Evolutionary conservation across 352 stramenopile species (phyloP), one percentile per base, ranked within the genome.

Genomic region (Globisporangium spinosum): DNA sequence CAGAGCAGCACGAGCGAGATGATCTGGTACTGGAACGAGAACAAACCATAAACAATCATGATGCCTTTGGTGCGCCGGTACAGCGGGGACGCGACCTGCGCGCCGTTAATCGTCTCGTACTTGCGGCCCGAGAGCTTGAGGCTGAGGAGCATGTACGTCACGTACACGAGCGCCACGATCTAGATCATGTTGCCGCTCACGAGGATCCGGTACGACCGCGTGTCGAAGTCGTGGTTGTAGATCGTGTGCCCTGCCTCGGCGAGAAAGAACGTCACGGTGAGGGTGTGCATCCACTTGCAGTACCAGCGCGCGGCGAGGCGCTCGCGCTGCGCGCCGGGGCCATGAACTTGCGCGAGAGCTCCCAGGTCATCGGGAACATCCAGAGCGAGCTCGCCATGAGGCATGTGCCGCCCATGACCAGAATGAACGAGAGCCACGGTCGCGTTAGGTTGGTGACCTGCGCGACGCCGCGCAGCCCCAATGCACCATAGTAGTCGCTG

Each of bases 41-140:
- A 84, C 12, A 75, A 23, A 17, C 73, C 70, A 66, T 79, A 85
- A 54, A 85, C 77, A 53, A 87, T 62, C 81, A 89, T 84, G 71
- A 89, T 88, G 58, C 72, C 70, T 56, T 83, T 83, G 68, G 89
- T 76, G 58, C 80, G 80, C 7, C 75, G 73, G 64, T 90, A 90
- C 6, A 89, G 69, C 6, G 80, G 82, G 1, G 82, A 89, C 55
- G 77, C 53, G 4, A 86, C 79, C 47, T 79, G 69, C 1, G 64
- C 64, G 47, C 80, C 78, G 20, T 79, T 66, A 27, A 89, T 74
- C 25, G 66, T 74, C 67, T 87, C 80, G 64, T 85, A 83, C 40
- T 89, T 87, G 27, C 76, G 71, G 10, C 80, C 79, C 10, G 70
- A 69, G 58, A 61, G 73, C 58, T 85, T 87, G 43, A 89, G 74